These are phyloP conservation scores for Podila verticillata DNA, from an alignment of 192 early-diverging fungal species.

Conservation along the genomic window DNA sequence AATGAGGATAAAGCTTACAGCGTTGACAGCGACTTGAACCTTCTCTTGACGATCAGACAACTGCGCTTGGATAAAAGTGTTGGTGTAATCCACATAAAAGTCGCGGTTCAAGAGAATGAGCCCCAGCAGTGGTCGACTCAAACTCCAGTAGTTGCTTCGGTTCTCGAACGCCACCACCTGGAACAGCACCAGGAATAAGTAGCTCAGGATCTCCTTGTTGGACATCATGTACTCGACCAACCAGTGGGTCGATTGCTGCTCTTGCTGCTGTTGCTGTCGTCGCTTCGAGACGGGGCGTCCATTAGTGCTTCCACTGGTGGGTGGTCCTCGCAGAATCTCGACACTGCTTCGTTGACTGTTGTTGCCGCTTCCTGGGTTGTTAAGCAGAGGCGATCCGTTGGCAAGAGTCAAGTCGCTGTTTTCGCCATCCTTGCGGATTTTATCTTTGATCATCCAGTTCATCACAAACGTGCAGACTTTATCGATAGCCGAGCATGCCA, in stretches of 20 bases:
- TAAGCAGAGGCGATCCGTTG: constrained; percentile 30
- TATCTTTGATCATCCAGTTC: constrained; percentile 54
- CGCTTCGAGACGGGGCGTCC: constrained; percentile 34
- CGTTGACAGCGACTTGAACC: constrained; percentile 44
- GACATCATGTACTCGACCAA: constrained; percentile 61
- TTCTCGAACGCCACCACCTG: constrained; percentile 86
- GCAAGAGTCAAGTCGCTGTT: constrained; percentile 2
- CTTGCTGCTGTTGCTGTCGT: constrained; percentile 46
- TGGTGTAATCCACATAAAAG: constrained; percentile 63
- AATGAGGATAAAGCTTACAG: constrained; percentile 25
- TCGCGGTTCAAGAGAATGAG: constrained; percentile 82
- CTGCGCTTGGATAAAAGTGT: constrained; percentile 64
- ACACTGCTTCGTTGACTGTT: constrained; percentile 18
- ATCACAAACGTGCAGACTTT: constrained; percentile 76
- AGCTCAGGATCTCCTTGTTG: constrained; percentile 70
- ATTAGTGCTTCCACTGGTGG: constrained; percentile 26
- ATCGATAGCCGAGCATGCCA: constrained; percentile 78
- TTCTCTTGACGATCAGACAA: constrained; percentile 58
- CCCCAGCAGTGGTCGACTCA: constrained; percentile 83
- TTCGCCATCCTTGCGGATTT: constrained; percentile 35
- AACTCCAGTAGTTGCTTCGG: constrained; percentile 81
- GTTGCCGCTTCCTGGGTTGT: constrained; percentile 23
- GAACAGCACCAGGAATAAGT: constrained; percentile 72
- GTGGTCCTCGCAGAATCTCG: constrained; percentile 21
- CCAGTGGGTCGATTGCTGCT: constrained; percentile 59